Evolutionary conservation across 345 rosid genomes (phyloP).

Genomic region (Brassica juncea): DNA sequence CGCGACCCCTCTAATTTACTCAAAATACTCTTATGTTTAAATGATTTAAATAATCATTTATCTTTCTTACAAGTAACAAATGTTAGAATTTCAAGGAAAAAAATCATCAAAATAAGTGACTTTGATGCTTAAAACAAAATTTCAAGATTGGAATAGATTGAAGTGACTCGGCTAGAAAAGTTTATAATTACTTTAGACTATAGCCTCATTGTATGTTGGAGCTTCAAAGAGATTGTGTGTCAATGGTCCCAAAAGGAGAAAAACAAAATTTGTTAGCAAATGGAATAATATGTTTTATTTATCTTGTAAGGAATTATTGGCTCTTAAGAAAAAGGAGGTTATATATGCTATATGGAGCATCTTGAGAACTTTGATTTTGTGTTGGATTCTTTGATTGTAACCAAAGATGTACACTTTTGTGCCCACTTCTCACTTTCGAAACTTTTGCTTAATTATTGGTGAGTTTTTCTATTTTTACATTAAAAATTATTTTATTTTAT

Average conservation of each 20-base stretch:
- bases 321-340: constrained; percentile 30
- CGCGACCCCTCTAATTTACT: not conserved
- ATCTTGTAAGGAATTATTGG: constrained; percentile 31
- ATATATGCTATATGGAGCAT: constrained; percentile 38
- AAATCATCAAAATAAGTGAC: constrained; percentile 19
- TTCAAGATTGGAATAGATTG: constrained; percentile 25
- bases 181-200: not conserved
- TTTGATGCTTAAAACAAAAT: constrained; percentile 21
- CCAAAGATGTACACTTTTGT: constrained; percentile 39
- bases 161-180: constrained; percentile 26
- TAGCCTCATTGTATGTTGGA: constrained; percentile 44
- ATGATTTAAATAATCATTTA: not conserved
- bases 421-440: constrained; percentile 42
- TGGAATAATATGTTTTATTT: constrained; percentile 25
- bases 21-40: not conserved
- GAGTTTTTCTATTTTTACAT: constrained; percentile 11
- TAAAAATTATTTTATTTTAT: not conserved
- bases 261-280: constrained; percentile 3
- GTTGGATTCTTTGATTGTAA: constrained; percentile 45
- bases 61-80: not conserved
- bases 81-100: not conserved
- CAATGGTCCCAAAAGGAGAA: constrained; percentile 36
- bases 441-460: constrained; percentile 41
- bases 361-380: constrained; percentile 40
- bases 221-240: constrained; percentile 30